Evolutionary conservation across 345 rosid genomes (phyloP).

Genomic region (Aurinia saxatilis): DNA sequence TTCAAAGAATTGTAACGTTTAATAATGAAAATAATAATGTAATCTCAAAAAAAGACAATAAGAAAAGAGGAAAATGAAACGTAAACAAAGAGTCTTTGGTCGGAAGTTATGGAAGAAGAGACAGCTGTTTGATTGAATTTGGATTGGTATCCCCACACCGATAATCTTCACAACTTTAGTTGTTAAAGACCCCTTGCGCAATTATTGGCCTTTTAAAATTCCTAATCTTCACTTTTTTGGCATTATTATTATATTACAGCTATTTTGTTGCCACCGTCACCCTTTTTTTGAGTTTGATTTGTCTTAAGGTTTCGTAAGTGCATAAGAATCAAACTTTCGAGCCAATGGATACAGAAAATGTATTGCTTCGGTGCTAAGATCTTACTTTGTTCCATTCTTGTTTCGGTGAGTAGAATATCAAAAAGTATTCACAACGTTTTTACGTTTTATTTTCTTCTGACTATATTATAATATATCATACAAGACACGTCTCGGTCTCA

Average conservation of each 20-base stretch:
- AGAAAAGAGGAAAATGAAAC: neutral
- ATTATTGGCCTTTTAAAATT: neutral
- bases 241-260: neutral
- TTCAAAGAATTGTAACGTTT: neutral
- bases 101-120: constrained; percentile 9
- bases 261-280: neutral
- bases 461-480: neutral
- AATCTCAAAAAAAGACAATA: neutral
- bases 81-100: constrained; percentile 5
- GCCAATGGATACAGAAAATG: constrained; percentile 17
- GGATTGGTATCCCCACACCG: constrained; percentile 19
- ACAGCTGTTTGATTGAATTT: constrained; percentile 39
- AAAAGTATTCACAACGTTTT: neutral
- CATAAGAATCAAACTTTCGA: constrained; percentile 3
- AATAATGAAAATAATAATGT: neutral
- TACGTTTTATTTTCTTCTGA: neutral
- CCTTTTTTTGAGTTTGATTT: neutral
- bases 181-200: neutral
- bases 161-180: neutral
- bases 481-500: constrained; percentile 9
- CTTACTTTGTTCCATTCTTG: constrained; percentile 1
- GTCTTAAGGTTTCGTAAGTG: neutral
- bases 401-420: neutral
- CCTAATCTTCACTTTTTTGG: neutral
- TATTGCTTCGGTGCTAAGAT: constrained; percentile 18